Conservation (phyloP, 225 moss, liverwort and hornwort species). For the Bryoerythrophyllum caledonicum region DNA sequence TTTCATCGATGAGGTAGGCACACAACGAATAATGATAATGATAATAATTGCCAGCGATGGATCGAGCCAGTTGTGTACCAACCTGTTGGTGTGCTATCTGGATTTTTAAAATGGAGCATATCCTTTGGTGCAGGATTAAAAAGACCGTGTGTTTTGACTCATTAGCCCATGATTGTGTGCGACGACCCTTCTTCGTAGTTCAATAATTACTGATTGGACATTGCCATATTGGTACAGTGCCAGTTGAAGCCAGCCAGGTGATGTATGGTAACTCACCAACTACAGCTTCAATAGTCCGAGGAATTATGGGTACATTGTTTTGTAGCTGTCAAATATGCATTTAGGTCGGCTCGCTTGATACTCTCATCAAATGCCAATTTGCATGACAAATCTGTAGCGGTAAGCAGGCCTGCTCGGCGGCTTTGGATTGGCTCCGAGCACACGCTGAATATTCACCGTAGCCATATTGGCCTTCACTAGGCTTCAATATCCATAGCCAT, state of each 20-base stretch:
- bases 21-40: too few relatives aligned
- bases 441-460: too few relatives aligned
- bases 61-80: conserved; percentile 2
- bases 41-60: conserved; percentile 7
- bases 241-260: conserved; percentile 5
- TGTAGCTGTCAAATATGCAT: neutral
- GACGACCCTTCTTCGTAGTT: neutral
- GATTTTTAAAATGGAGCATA: neutral
- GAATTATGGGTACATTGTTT: neutral
- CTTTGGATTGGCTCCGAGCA: too few relatives aligned
- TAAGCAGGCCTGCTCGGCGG: too few relatives aligned
- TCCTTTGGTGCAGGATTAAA: neutral
- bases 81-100: conserved; percentile 26
- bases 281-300: neutral
- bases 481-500: too few relatives aligned
- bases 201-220: conserved; percentile 12
- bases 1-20: neutral
- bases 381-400: too few relatives aligned
- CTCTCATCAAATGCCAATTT: neutral
- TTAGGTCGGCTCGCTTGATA: too few relatives aligned
- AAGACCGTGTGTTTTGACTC: neutral
- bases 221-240: neutral
- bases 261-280: neutral
- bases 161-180: neutral
- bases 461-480: too few relatives aligned